Evolutionary conservation across 78 protist genomes (phyloP).

Genomic region (Creolimax fragrantissima): DNA sequence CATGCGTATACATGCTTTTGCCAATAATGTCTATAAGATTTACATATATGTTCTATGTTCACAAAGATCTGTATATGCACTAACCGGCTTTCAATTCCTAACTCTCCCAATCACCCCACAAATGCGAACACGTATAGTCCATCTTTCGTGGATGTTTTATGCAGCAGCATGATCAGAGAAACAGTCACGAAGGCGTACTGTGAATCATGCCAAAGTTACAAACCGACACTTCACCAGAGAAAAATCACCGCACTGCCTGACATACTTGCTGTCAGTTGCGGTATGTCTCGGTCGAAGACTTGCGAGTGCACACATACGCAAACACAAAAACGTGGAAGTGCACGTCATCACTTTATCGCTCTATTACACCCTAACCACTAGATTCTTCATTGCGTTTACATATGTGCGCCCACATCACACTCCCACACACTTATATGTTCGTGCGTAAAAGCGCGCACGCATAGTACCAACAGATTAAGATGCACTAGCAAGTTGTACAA

Average conservation of each 20-base stretch:
- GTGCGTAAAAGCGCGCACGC: neutral
- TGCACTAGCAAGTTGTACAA: neutral
- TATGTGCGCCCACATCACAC: neutral
- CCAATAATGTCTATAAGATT: too few species aligned
- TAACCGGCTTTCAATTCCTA: too few species aligned
- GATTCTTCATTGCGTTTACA: neutral
- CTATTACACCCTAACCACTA: too few species aligned
- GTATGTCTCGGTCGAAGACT: neutral
- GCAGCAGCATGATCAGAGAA: neutral
- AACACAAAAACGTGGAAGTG: too few species aligned
- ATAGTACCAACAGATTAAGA: neutral
- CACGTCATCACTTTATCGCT: too few species aligned
- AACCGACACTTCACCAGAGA: neutral
- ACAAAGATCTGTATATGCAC: too few species aligned
- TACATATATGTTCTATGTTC: too few species aligned
- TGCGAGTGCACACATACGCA: neutral
- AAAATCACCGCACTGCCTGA: neutral
- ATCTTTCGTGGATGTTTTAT: neutral
- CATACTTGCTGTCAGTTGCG: neutral
- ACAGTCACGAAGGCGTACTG: neutral
- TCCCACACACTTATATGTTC: neutral
- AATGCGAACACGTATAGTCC: too few species aligned
- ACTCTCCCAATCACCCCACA: too few species aligned
- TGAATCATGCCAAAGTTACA: neutral
- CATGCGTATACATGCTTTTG: too few species aligned